These are phyloP conservation scores for Furcasterigmium furcatum DNA, from an alignment of 2,329 filamentous ascomycete genomes.

Conservation along the genomic window DNA sequence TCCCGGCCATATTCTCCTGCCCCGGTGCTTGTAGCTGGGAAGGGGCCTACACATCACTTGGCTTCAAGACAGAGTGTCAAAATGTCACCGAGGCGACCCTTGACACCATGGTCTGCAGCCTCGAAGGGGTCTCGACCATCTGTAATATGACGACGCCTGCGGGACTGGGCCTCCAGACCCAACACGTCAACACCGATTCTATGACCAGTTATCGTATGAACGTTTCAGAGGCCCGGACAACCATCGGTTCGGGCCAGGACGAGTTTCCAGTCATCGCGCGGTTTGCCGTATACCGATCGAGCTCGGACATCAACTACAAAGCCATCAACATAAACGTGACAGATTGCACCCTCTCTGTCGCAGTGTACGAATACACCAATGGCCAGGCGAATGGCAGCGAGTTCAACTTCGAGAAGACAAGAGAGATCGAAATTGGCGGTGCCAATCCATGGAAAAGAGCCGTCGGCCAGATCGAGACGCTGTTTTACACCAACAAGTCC, in stretches of 20 bases:
- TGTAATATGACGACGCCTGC: not conserved
- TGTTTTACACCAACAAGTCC: not conserved
- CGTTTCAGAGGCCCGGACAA: too few relatives aligned
- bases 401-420: not conserved
- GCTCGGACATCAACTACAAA: not conserved
- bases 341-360: not conserved
- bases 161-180: not conserved
- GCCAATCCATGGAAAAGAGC: not conserved
- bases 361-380: not conserved
- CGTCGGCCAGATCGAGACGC: not conserved
- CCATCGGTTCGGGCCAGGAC: not conserved
- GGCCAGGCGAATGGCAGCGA: not conserved
- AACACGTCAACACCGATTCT: not conserved
- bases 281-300: not conserved
- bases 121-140: not conserved
- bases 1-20: not conserved
- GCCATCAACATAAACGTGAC: not conserved
- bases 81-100: not conserved
- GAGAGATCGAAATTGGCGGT: not conserved
- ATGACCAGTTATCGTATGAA: not conserved
- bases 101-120: not conserved
- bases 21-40: not conserved
- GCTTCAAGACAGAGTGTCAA: not conserved
- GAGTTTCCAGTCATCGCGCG: not conserved
- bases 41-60: not conserved